Percentiles rank a stretch among this genome's conserved stretches.
Evolutionary conservation across 1,284 basidiomycete species (phyloP).

Genomic region (Pseudozyma tsukubaensis): DNA sequence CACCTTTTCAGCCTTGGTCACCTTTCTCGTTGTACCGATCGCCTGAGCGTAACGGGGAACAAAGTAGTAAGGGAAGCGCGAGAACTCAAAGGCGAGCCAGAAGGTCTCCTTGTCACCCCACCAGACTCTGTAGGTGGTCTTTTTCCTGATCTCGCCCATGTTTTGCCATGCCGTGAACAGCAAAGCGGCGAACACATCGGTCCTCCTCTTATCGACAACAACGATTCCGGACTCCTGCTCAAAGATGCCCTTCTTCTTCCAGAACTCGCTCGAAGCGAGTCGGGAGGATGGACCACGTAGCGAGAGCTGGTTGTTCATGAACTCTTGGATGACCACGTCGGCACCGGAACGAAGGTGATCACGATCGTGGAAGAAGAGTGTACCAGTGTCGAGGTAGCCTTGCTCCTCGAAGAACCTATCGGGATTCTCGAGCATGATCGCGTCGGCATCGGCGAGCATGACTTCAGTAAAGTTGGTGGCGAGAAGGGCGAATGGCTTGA

Average conservation of each 20-base stretch:
- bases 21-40: constrained; percentile 25
- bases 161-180: constrained; percentile 55
- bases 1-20: constrained; percentile 12
- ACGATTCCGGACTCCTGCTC: constrained; percentile 54
- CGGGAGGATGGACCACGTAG: constrained; percentile 38
- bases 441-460: constrained; percentile 53
- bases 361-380: constrained; percentile 55
- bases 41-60: constrained; percentile 46
- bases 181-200: constrained; percentile 45
- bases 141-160: constrained; percentile 49
- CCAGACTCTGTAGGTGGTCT: constrained; percentile 48
- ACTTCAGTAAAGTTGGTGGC: constrained; percentile 55
- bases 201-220: constrained; percentile 48
- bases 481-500: constrained; percentile 50
- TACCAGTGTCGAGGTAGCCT: constrained; percentile 51
- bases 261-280: constrained; percentile 40
- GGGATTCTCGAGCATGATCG: constrained; percentile 45
- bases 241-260: constrained; percentile 51
- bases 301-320: constrained; percentile 46
- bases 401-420: constrained; percentile 46
- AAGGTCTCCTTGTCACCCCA: constrained; percentile 53
- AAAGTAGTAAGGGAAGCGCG: constrained; percentile 51
- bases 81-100: constrained; percentile 51
- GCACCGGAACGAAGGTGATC: constrained; percentile 45
- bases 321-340: constrained; percentile 40